Evolutionary conservation across 441 rosid species (phyloP).

Genomic region (Populus tomentosa): DNA sequence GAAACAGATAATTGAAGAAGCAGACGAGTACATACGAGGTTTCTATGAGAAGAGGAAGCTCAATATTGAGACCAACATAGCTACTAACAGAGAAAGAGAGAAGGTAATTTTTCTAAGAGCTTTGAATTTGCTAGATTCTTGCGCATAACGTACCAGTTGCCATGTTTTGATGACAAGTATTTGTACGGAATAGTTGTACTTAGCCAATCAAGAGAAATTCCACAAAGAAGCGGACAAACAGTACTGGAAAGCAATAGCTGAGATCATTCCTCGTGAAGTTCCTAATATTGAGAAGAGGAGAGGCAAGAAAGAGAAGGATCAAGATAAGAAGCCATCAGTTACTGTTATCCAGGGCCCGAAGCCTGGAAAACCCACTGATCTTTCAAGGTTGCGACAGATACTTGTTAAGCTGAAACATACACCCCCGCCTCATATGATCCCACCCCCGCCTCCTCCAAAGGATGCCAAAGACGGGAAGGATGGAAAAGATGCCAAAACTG

Average conservation of each 20-base stretch:
- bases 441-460: constrained; percentile 56
- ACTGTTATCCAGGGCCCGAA: constrained; percentile 81
- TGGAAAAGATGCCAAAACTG: constrained; percentile 33
- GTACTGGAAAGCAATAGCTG: constrained; percentile 78
- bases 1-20: constrained; percentile 60
- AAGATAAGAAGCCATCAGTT: constrained; percentile 69
- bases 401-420: constrained; percentile 77
- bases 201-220: constrained; percentile 74
- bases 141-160: neutral
- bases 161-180: neutral
- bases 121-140: neutral
- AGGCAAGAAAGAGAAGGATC: constrained; percentile 85
- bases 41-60: constrained; percentile 69
- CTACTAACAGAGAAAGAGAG: constrained; percentile 62
- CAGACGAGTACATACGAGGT: constrained; percentile 47
- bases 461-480: constrained; percentile 49
- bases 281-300: constrained; percentile 72
- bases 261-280: constrained; percentile 64
- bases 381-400: constrained; percentile 84
- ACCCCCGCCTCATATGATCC: constrained; percentile 92
- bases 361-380: constrained; percentile 94
- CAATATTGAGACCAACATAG: constrained; percentile 58
- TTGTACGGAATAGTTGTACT: constrained; percentile 40
- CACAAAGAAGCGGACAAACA: constrained; percentile 69
- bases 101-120: constrained; percentile 33